phyloP scores from a whole-genome alignment of 805 yeast species.

The Saccharomycopsis vini region DNA sequence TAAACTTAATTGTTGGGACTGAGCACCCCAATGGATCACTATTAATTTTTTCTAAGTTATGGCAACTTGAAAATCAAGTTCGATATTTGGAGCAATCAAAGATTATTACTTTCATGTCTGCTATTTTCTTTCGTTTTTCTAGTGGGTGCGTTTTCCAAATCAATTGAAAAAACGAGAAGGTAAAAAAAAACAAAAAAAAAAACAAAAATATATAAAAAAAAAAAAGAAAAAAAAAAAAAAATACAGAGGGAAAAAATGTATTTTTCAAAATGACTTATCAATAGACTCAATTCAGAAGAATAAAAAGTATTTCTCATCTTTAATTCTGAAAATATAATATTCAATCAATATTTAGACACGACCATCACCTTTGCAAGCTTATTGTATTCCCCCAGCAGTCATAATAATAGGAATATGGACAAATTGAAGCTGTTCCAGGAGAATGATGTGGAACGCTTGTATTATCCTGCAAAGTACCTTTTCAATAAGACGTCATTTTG shows the following conservation, averaged over 20 bases:
- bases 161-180: no score
- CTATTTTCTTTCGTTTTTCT: no score
- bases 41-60: no score
- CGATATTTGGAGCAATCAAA: no score
- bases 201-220: not conserved
- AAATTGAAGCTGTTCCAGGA: constrained; percentile 23
- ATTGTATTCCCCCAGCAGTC: not conserved
- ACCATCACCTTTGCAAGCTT: not conserved
- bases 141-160: no score
- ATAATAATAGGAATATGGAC: constrained; percentile 6
- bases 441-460: constrained; percentile 23
- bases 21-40: no score
- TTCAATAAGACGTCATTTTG: constrained; percentile 14
- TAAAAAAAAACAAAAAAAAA: not conserved
- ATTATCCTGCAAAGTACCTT: constrained; percentile 21
- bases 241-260: not conserved
- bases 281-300: not conserved
- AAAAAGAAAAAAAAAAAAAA: not conserved
- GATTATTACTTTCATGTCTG: no score
- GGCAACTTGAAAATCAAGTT: no score
- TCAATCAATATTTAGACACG: not conserved
- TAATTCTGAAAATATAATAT: not conserved
- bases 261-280: not conserved
- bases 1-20: no score
- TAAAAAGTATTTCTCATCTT: not conserved